These are phyloP conservation scores for Blastocladiella britannica DNA, from an alignment of 192 early-diverging fungal species.

Conservation along the genomic window DNA sequence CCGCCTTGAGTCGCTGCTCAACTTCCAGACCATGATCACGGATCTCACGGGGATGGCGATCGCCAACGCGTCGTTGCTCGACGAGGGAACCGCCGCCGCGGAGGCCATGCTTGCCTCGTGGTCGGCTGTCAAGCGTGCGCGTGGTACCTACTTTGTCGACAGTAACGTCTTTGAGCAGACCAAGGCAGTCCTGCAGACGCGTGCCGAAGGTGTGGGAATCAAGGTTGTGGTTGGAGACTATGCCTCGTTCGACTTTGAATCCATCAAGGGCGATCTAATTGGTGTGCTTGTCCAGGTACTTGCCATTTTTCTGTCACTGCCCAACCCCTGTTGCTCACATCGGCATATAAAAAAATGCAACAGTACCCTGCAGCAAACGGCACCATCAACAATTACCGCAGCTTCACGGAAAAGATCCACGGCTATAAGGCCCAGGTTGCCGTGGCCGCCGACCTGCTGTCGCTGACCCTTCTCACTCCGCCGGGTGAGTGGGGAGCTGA, in stretches of 20 bases:
- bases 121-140: slow-evolving; percentile 46
- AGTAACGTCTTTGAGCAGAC: slow-evolving; percentile 88
- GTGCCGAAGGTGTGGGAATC: slow-evolving; percentile 90
- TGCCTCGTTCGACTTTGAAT: slow-evolving; percentile 52
- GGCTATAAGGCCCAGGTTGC: slow-evolving; percentile 58
- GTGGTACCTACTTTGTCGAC: slow-evolving; percentile 83
- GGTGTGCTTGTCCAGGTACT: slow-evolving; percentile 78
- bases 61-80: slow-evolving; percentile 92
- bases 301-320: neutral
- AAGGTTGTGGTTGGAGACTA: slow-evolving; percentile 70
- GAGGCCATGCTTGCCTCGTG: slow-evolving; percentile 91
- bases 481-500: slow-evolving; percentile 95
- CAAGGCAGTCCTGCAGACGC: slow-evolving; percentile 69
- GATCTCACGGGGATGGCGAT: slow-evolving; percentile 91
- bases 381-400: slow-evolving; percentile 58
- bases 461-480: slow-evolving; percentile 70
- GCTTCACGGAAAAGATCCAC: slow-evolving; percentile 59
- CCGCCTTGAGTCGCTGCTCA: slow-evolving; percentile 85
- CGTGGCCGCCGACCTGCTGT: slow-evolving; percentile 81
- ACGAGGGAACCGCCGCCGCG: slow-evolving; percentile 95
- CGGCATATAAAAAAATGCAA: neutral
- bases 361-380: slow-evolving; percentile 92
- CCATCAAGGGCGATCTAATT: slow-evolving; percentile 53
- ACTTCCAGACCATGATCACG: slow-evolving; percentile 92
- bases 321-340: no score